Conservation (phyloP, 2,329 filamentous ascomycete species). For the Cordyceps cateniannulata region DNA sequence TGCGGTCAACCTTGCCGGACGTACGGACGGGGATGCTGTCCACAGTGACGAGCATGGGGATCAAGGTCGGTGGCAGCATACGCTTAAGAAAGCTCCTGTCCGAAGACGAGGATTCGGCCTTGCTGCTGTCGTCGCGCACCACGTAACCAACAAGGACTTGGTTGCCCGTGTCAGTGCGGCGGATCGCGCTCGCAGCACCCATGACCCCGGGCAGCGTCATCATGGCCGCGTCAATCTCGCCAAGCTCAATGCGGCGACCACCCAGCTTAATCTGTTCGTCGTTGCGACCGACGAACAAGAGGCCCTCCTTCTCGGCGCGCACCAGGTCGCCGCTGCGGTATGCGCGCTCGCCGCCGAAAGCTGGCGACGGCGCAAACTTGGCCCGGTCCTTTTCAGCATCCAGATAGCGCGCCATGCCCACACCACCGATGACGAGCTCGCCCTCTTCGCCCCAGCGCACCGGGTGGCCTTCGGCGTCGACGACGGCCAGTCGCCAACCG, state of each 20-base stretch:
- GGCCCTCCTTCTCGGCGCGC: constrained; percentile 17
- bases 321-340: constrained; percentile 23
- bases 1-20: constrained; percentile 19
- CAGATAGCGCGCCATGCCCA: constrained; percentile 19
- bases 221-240: constrained; percentile 21
- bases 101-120: not conserved
- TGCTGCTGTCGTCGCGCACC: constrained; percentile 10
- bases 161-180: constrained; percentile 16
- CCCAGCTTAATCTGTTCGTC: constrained; percentile 25
- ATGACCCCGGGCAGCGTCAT: constrained; percentile 17
- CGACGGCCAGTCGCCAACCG: constrained; percentile 20
- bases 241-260: constrained; percentile 22
- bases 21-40: constrained; percentile 18
- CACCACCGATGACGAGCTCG: constrained; percentile 20
- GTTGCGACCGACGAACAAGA: constrained; percentile 21
- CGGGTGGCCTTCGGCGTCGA: constrained; percentile 36
- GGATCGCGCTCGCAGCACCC: constrained; percentile 16
- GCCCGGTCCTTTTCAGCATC: constrained; percentile 16
- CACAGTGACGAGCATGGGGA: constrained; percentile 18
- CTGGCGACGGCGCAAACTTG: constrained; percentile 17
- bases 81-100: constrained; percentile 12
- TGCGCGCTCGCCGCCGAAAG: constrained; percentile 18
- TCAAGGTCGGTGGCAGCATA: constrained; percentile 15
- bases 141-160: constrained; percentile 19
- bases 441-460: constrained; percentile 27